Percentiles rank a stretch among this genome's conserved stretches.
Conservation (phyloP, 768 basidiomycete genomes). For the Pleurotus sapidus region DNA sequence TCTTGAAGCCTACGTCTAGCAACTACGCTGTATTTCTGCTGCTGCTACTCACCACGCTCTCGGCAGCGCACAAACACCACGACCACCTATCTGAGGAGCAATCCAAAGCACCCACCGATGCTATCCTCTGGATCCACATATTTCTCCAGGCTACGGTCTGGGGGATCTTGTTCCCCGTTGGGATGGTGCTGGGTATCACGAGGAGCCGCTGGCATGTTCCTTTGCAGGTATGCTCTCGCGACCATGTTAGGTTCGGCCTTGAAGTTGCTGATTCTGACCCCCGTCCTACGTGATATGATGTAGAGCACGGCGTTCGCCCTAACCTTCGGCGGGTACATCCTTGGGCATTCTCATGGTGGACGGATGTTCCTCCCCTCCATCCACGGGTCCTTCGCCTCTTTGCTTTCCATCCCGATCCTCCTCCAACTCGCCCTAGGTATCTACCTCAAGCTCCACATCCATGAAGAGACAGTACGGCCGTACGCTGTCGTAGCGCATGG, state of each 20-base stretch:
- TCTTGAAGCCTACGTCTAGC: neutral
- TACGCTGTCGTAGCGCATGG: constrained; percentile 72
- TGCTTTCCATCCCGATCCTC: constrained; percentile 63
- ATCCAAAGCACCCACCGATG: constrained; percentile 64
- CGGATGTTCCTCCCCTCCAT: constrained; percentile 71
- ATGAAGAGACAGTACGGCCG: constrained; percentile 72
- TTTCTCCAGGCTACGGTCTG: constrained; percentile 74
- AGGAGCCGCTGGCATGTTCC: constrained; percentile 91
- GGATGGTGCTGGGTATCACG: constrained; percentile 74
- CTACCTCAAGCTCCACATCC: constrained; percentile 90
- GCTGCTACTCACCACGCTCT: constrained; percentile 19
- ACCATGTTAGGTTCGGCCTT: neutral
- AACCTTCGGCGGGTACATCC: constrained; percentile 68
- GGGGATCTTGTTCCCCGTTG: constrained; percentile 85
- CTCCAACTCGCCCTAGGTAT: constrained; percentile 72
- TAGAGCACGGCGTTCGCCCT: constrained; percentile 68
- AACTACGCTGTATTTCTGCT: constrained; percentile 10
- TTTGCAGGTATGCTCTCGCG: constrained; percentile 54
- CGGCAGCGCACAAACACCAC: constrained; percentile 59
- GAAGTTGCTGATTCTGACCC: neutral
- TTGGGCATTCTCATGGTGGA: constrained; percentile 87
- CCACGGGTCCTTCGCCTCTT: constrained; percentile 67
- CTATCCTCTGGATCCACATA: constrained; percentile 82
- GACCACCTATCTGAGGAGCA: constrained; percentile 64
- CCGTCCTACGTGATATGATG: neutral